Evolutionary conservation across 139 green algal genomes (phyloP), one percentile per base, ranked within the genome.

Genomic region (Chlorella sp.): DNA sequence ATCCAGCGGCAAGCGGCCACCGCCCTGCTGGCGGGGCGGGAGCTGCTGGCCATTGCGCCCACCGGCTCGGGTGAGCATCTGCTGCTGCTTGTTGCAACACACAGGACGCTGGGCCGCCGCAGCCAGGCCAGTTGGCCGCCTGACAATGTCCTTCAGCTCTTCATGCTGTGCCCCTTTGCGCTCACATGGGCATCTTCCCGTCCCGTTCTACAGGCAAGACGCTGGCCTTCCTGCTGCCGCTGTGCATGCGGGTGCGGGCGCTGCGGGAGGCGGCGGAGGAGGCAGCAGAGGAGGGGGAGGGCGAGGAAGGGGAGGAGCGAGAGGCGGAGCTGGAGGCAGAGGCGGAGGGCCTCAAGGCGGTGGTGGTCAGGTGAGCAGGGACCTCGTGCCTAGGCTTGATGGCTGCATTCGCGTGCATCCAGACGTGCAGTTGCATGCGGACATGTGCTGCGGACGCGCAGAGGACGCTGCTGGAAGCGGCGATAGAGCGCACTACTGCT

Each of bases 1-100:
- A 96, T 99, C 56, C 96, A 99, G 93, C 90, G 95, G n/a, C 96
- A 98, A 83, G 96, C 93, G 22, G 91, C 97, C 26, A 94, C 96
- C 0, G 78, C 88, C 3, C 86, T 98, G 64, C 83, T 97, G 51
- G 84, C 30, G 3, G 85, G 92, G 5, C 67, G 90, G 6, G 95
- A 98, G 80, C 73, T 98, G 76, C 88, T 98, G 40, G 95, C 91
- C 36, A 85, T 98, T 5, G 97, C 97, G 0, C 96, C 97, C 40
- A 99, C 97, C 58, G 94, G 94, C 48, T 94, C 89, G 8, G 95
- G 51, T 24, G 14, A 60, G 51, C n/a, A n/a, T n/a, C n/a, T n/a
- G n/a, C n/a, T n/a, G n/a, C n/a, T n/a, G n/a, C n/a, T n/a, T n/a
- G n/a, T n/a, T n/a, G n/a, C n/a, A n/a, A n/a, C n/a, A n/a, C n/a